Base-by-base conservation (phyloP, 2,329 filamentous ascomycete species). In the Monilinia polystroma region DNA sequence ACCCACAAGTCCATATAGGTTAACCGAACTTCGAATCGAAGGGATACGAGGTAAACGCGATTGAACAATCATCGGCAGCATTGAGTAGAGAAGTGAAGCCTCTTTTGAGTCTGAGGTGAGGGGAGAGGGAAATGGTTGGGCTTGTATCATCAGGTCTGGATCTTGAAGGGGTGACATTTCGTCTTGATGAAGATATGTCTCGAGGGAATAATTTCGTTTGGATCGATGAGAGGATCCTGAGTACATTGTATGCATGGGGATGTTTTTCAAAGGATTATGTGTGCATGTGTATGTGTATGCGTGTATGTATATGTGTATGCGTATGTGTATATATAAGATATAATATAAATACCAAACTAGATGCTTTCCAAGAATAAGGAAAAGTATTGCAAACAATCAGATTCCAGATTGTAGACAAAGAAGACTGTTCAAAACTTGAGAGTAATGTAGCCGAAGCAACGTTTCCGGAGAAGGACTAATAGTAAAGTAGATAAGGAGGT, bases 11-110 rank as follows among this genome's bases (percentile, higher is more conserved):
- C 71, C 70, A 57, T 73, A 71, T 68, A 68, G 69, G 41, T 76
- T 80, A 54, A 78, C 77, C 14, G 78, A 80, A 60, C 76, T 76
- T 43, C 79, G 78, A 54, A 87, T 76, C 6, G 82, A 85, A 41
- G 81, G 80, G 11, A 87, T 77, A 7, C 79, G 80, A 3, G 82
- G 81, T 29, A 87, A 77, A 67, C 81, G 79, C 47, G 79, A 82
- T 72, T 83, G 82, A 6, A 87, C 77, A 5, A 83, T 79, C 1
- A 79, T 77, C 4, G 85, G 84, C 10, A 87, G 80, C 67, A 87
- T 80, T 7, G 81, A 79, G 74, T 83, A 84, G 20, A 87, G 78
- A 68, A 81, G 81, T 29, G 82, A 83, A 56, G 80, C 76, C 52
- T 70, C 59, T 59, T 55, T 66, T 14, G 62, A 38, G 23, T 45